These are phyloP conservation scores for Rugosomyces carneus DNA, from an alignment of 1,284 basidiomycete genomes.

Conservation along the genomic window DNA sequence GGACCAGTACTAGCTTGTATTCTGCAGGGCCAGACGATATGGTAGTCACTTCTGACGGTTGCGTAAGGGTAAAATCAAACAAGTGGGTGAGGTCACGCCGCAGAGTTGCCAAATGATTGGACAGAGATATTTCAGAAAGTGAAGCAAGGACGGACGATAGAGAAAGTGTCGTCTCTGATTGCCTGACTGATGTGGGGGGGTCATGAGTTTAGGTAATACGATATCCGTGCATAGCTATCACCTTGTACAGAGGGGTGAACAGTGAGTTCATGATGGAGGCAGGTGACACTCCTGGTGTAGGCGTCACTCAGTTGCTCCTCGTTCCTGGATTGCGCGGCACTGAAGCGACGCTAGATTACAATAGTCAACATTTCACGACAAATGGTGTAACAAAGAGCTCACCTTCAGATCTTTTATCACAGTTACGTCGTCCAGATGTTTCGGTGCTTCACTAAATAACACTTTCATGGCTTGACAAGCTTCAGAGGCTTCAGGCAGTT, in stretches of 20 bases:
- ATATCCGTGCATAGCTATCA: slow-evolving; percentile 22
- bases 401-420: slow-evolving; percentile 58
- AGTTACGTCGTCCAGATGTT: slow-evolving; percentile 43
- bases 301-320: slow-evolving; percentile 71
- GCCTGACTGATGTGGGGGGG: slow-evolving; percentile 41
- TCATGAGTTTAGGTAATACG: neutral
- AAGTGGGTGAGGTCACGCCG: slow-evolving; percentile 58
- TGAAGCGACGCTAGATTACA: slow-evolving; percentile 42
- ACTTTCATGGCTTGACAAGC: slow-evolving; percentile 35
- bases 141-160: slow-evolving; percentile 55
- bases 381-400: slow-evolving; percentile 3
- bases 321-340: slow-evolving; percentile 47
- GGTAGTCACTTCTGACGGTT: slow-evolving; percentile 40
- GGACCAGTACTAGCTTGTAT: slow-evolving; percentile 40
- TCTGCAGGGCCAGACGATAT: slow-evolving; percentile 31
- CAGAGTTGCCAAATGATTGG: slow-evolving; percentile 49
- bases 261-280: slow-evolving; percentile 42
- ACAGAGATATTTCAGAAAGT: slow-evolving; percentile 48
- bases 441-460: slow-evolving; percentile 43
- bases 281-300: slow-evolving; percentile 49
- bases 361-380: slow-evolving; percentile 2
- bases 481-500: slow-evolving; percentile 53
- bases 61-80: slow-evolving; percentile 51
- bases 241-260: slow-evolving; percentile 54
- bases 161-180: slow-evolving; percentile 43